These are phyloP conservation scores for Pythium phragmiticola DNA, from an alignment of 352 stramenopile species.

Conservation along the genomic window DNA sequence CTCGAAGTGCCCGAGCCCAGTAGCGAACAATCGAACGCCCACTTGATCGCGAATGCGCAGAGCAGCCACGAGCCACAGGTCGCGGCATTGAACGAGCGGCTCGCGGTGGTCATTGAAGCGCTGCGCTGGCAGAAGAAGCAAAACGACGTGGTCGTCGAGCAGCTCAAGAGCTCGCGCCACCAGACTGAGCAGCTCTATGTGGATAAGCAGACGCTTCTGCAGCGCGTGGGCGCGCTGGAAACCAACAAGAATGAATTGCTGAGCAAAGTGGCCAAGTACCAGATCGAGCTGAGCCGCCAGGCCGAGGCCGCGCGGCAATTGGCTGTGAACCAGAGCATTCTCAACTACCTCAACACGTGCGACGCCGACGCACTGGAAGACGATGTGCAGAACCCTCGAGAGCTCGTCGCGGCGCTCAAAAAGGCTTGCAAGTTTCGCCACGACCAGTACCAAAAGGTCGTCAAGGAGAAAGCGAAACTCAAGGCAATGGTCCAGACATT, in stretches of 20 bases:
- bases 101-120: slow-evolving; percentile 63
- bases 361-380: slow-evolving; percentile 67
- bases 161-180: slow-evolving; percentile 55
- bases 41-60: slow-evolving; percentile 5
- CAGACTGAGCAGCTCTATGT: slow-evolving; percentile 63
- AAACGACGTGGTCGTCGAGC: slow-evolving; percentile 50
- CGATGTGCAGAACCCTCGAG: slow-evolving; percentile 72
- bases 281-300: slow-evolving; percentile 69
- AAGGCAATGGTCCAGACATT: slow-evolving; percentile 63
- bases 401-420: slow-evolving; percentile 76
- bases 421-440: slow-evolving; percentile 81
- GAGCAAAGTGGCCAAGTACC: slow-evolving; percentile 74
- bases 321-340: slow-evolving; percentile 72
- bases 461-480: slow-evolving; percentile 73
- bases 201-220: slow-evolving; percentile 63
- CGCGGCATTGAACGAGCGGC: slow-evolving; percentile 44
- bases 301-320: slow-evolving; percentile 44
- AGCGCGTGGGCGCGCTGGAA: slow-evolving; percentile 49
- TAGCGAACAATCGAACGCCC: neutral
- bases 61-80: slow-evolving; percentile 30
- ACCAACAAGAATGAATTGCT: slow-evolving; percentile 52
- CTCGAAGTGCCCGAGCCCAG: slow-evolving; percentile 45
- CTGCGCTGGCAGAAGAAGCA: slow-evolving; percentile 82
- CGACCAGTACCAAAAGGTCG: slow-evolving; percentile 81
- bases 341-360: slow-evolving; percentile 70